A percentile compares a stretch with the other conserved stretches of the same genome.
phyloP scores from a whole-genome alignment of 176 grass and related monocot genomes.

The Dactylis glomerata region DNA sequence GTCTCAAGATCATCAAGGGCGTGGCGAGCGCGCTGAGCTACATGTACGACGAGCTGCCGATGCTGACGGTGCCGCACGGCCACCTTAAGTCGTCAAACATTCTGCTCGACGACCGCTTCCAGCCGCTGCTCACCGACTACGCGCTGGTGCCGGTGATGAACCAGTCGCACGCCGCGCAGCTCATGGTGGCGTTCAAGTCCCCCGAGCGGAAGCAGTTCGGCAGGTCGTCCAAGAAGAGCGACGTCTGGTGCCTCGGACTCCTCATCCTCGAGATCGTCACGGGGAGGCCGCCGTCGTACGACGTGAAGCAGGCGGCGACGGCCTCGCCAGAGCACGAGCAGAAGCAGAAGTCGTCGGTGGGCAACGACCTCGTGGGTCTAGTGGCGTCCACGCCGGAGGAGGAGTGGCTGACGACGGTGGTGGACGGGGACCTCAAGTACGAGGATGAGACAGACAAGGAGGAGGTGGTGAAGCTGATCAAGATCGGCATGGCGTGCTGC shows the following conservation, averaged over 20 bases:
- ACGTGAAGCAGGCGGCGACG: background rate
- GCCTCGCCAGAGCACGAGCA: background rate
- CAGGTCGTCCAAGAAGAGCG: slow-evolving; percentile 84
- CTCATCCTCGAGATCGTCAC: slow-evolving; percentile 80
- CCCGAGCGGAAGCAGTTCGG: slow-evolving; percentile 70
- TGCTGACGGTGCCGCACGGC: slow-evolving; percentile 88
- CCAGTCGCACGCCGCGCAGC: slow-evolving; percentile 69
- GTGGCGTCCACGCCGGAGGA: slow-evolving; percentile 34
- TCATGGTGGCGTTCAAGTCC: slow-evolving; percentile 76
- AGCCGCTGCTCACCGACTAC: slow-evolving; percentile 82
- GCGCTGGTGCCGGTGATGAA: slow-evolving; percentile 82
- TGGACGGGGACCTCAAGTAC: slow-evolving; percentile 41
- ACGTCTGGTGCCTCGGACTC: slow-evolving; percentile 81
- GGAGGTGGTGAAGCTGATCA: slow-evolving; percentile 70
- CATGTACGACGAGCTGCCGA: slow-evolving; percentile 89
- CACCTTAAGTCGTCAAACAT: slow-evolving; percentile 92
- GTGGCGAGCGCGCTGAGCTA: slow-evolving; percentile 55
- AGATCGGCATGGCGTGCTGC: slow-evolving; percentile 74
- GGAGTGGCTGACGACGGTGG: slow-evolving; percentile 41
- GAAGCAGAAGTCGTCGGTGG: background rate
- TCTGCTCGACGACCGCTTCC: slow-evolving; percentile 44
- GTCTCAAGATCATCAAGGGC: slow-evolving; percentile 76
- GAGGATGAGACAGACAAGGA: slow-evolving; percentile 17
- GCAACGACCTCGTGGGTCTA: slow-evolving; percentile 27
- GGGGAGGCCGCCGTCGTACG: slow-evolving; percentile 25